Conservation (phyloP, 192 early-diverging fungal species). For the Podila epicladia region DNA sequence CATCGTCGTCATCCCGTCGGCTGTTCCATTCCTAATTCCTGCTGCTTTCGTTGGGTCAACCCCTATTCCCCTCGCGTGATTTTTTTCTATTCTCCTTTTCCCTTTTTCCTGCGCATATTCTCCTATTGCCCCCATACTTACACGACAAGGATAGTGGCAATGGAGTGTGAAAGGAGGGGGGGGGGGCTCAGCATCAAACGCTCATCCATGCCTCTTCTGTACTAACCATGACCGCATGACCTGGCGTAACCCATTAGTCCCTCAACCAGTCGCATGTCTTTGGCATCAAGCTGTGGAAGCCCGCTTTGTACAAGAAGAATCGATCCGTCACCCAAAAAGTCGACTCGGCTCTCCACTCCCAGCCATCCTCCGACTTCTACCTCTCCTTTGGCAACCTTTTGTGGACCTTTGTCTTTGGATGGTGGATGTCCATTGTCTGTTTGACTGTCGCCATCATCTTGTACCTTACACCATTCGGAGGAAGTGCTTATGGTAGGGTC, state of each 20-base stretch:
- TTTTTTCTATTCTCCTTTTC: background rate
- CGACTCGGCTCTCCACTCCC: conserved; percentile 83
- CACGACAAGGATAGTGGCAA: background rate
- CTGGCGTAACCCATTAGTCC: conserved; percentile 56
- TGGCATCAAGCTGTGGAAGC: conserved; percentile 96
- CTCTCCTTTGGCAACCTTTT: conserved; percentile 87
- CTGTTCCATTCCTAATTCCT: too few species aligned
- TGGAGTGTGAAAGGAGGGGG: background rate
- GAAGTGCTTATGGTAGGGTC: conserved; percentile 69
- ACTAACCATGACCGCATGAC: background rate
- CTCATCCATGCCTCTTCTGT: background rate
- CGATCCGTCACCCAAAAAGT: conserved; percentile 85
- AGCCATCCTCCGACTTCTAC: conserved; percentile 73
- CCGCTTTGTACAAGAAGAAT: conserved; percentile 95
- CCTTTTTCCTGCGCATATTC: background rate
- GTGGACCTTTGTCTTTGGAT: conserved; percentile 90
- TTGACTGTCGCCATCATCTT: conserved; percentile 69
- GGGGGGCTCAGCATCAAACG: background rate
- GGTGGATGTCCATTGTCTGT: conserved; percentile 83
- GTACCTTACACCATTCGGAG: conserved; percentile 62
- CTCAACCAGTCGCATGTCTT: conserved; percentile 91
- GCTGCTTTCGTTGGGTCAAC: background rate
- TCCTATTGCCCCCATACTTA: background rate
- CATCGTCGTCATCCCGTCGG: too few species aligned
- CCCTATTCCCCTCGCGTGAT: conserved; percentile 4